Percentiles rank a stretch among this genome's conserved stretches.
These are phyloP conservation scores for Decorospora gaudefroyi DNA, from an alignment of 2,329 filamentous ascomycete species.

Conservation along the genomic window DNA sequence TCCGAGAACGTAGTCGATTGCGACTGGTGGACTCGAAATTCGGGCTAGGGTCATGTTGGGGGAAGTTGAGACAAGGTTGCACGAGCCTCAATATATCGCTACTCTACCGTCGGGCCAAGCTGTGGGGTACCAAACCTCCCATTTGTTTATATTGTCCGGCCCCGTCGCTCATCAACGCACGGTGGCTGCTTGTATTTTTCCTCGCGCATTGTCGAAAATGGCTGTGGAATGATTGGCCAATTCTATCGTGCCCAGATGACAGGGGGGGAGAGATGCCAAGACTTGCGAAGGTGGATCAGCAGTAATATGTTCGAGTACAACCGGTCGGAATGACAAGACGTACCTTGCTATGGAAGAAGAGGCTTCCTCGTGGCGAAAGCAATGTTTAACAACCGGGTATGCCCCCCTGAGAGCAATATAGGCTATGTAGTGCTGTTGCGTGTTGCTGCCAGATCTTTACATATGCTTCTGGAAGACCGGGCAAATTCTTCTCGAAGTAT, in stretches of 20 bases:
- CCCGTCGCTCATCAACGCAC: conserved; percentile 1
- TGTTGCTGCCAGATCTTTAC: conserved; percentile 7
- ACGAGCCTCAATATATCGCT: conserved; percentile 19
- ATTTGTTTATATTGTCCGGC: conserved; percentile 14
- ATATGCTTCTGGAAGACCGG: conserved; percentile 8
- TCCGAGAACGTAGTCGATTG: neutral
- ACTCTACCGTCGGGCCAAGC: conserved; percentile 22
- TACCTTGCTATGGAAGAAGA: neutral
- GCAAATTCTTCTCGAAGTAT: conserved; percentile 4
- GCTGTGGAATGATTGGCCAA: conserved; percentile 6
- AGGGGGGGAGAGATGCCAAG: neutral
- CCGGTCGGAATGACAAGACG: conserved; percentile 1
- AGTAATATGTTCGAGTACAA: conserved; percentile 1
- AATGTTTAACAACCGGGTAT: conserved; percentile 17
- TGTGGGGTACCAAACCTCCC: conserved; percentile 12
- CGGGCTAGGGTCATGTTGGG: conserved; percentile 6
- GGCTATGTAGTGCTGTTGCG: conserved; percentile 10
- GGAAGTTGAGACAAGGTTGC: conserved; percentile 16
- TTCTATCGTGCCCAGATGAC: neutral
- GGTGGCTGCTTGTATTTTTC: neutral
- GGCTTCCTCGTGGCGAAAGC: neutral
- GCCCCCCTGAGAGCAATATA: conserved; percentile 16
- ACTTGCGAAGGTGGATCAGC: neutral
- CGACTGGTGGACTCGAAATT: conserved; percentile 1
- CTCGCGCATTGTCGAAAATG: neutral